These are phyloP conservation scores for Phytophthora multivora DNA, from an alignment of 352 stramenopile species.

Conservation along the genomic window DNA sequence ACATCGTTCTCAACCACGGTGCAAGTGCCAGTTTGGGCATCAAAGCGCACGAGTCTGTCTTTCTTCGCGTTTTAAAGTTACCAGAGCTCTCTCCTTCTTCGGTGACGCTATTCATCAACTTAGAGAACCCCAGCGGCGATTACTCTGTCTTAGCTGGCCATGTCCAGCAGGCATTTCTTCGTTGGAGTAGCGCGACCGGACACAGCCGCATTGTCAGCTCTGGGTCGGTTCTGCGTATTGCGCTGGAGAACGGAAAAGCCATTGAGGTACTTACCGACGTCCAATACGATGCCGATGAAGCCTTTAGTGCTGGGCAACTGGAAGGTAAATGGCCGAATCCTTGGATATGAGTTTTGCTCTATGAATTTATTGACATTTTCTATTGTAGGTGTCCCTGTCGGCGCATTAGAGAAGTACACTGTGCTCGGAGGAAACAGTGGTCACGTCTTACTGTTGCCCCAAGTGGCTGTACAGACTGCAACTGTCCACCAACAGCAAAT, in stretches of 20 bases:
- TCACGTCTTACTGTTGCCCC: conserved; percentile 31
- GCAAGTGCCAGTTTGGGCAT: conserved; percentile 24
- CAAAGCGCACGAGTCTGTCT: conserved; percentile 23
- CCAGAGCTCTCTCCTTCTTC: conserved; percentile 42
- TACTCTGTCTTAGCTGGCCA: conserved; percentile 1
- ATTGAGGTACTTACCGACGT: conserved; percentile 44
- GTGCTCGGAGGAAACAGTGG: conserved; percentile 43
- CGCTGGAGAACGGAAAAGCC: conserved; percentile 14
- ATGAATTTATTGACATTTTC: not conserved
- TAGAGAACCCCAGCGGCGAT: conserved; percentile 6
- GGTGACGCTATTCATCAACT: conserved; percentile 34
- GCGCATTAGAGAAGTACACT: conserved; percentile 64
- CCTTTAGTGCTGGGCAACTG: conserved; percentile 43
- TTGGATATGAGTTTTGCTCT: not conserved
- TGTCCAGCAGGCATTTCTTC: conserved; percentile 42
- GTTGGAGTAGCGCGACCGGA: conserved; percentile 28
- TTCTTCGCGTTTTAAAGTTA: conserved; percentile 60
- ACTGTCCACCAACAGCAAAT: conserved; percentile 24
- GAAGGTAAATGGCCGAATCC: conserved; percentile 38
- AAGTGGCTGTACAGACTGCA: conserved; percentile 43
- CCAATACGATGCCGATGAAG: conserved; percentile 50
- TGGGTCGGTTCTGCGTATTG: conserved; percentile 35
- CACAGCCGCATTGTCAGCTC: conserved; percentile 34
- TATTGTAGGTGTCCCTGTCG: conserved; percentile 51
- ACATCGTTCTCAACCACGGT: conserved; percentile 43